Conservation (phyloP, 306 rosid genomes). For the Sechiopsis laciniata region DNA sequence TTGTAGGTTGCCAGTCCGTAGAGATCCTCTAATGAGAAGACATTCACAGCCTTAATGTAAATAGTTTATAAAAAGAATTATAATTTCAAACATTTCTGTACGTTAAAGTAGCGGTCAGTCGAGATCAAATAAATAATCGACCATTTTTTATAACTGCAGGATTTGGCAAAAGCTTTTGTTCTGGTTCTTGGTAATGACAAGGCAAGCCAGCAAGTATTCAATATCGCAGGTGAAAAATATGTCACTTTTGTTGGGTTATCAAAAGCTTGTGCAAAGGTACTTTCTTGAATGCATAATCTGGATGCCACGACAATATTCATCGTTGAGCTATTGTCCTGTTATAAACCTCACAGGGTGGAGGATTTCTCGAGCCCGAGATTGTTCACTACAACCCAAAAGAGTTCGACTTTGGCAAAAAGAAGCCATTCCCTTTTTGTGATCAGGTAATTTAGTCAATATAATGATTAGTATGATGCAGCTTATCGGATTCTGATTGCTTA, state of each 20-base stretch:
- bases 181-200: slow-evolving; percentile 78
- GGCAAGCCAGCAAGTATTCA: slow-evolving; percentile 88
- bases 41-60: not conserved
- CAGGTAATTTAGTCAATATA: slow-evolving; percentile 40
- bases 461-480: not conserved
- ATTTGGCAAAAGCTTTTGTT: slow-evolving; percentile 72
- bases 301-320: not conserved
- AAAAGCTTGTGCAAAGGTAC: slow-evolving; percentile 95
- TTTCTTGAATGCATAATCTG: not conserved
- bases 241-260: slow-evolving; percentile 92
- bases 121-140: not conserved
- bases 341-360: slow-evolving; percentile 57
- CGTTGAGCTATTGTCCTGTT: slow-evolving; percentile 14
- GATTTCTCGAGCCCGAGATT: slow-evolving; percentile 93
- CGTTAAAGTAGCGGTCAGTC: not conserved
- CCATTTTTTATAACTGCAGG: slow-evolving; percentile 45
- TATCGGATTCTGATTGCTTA: not conserved
- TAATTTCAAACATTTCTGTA: slow-evolving; percentile 1
- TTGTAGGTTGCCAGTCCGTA: not conserved
- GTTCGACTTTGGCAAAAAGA: slow-evolving; percentile 88
- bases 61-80: not conserved
- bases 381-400: slow-evolving; percentile 88
- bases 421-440: slow-evolving; percentile 91
- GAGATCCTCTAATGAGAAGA: not conserved
- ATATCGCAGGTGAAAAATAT: slow-evolving; percentile 85